Conservation (phyloP, 495 filamentous ascomycete species). For the Friedmanniomyces simplex region DNA sequence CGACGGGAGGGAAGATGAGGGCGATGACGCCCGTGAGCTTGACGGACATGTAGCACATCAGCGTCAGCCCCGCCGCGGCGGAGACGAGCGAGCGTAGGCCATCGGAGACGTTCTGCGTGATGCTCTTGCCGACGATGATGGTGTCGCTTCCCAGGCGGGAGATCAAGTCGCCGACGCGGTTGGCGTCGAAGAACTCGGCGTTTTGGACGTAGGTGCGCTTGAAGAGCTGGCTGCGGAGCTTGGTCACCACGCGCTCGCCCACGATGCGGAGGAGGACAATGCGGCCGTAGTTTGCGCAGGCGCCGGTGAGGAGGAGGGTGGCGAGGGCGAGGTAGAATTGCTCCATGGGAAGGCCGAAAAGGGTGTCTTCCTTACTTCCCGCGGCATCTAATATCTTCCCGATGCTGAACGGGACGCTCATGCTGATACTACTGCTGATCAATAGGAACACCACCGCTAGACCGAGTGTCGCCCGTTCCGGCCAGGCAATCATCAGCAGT, state of each 20-base stretch:
- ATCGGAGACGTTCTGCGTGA: constrained; percentile 95
- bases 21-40: constrained; percentile 80
- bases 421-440: constrained; percentile 78
- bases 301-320: constrained; percentile 54
- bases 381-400: constrained; percentile 89
- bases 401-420: constrained; percentile 92
- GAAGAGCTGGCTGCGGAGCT: constrained; percentile 81
- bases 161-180: constrained; percentile 90
- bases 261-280: constrained; percentile 92
- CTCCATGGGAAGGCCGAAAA: constrained; percentile 63
- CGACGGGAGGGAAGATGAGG: constrained; percentile 83
- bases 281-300: constrained; percentile 82
- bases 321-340: constrained; percentile 73
- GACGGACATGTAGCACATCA: constrained; percentile 88
- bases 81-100: constrained; percentile 80
- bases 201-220: constrained; percentile 84
- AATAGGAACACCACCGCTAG: constrained; percentile 74
- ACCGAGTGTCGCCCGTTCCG: constrained; percentile 67
- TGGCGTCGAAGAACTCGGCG: constrained; percentile 98
- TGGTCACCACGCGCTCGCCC: constrained; percentile 84
- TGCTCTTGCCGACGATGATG: constrained; percentile 93
- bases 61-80: constrained; percentile 71
- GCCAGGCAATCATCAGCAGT: constrained; percentile 76
- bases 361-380: constrained; percentile 46
- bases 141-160: constrained; percentile 92